Evolutionary conservation across 306 rosid species (phyloP), one percentile per base, ranked within the genome.

Genomic region (Vigna reflexopilosa): DNA sequence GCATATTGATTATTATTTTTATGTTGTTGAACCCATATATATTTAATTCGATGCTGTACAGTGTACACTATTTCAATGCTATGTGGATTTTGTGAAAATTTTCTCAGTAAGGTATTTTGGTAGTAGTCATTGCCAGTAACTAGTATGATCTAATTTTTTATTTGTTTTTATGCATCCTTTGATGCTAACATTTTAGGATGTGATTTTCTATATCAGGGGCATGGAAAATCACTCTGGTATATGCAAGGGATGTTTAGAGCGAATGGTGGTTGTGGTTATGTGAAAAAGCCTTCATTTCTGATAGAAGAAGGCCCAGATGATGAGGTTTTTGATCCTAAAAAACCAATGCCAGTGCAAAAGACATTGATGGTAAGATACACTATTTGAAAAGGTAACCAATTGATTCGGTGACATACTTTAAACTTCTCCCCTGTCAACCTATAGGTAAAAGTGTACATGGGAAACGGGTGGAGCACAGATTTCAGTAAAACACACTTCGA

Each of bases 201-300:
- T 26, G 28, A 47, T 85, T 61, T 70, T 36, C 42, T 62, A 61
- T 72, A 50, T 64, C 87, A 94, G 98, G 95, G 97, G 67, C 85
- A 83, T 77, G 97, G 93, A 36, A 94, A 81, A 87, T 83, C 88
- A 51, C 89, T 92, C 4, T 82, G 96, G 97, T 65, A 42, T 84
- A 90, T 92, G 97, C 92, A 89, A 51, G 98, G 97, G 76, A 92
- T 94, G 98, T 94, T 92, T 80, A 89, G 88, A 88, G 89, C 90
- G 61, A 94, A 94, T 77, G 98, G 98, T 64, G 95, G 88, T 55
- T 89, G 96, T 81, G 98, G 97, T 77, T 91, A 91, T 79, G 85
- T 94, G 81, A 92, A 88, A 73, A 92, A 89, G 45, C 97, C 97
- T 11, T 85, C 72, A 4, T 87, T 87, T 81, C 90, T 94, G 48